Evolutionary conservation across 768 basidiomycete genomes (phyloP).

Genomic region (Porphyrellus cyaneotinctus): DNA sequence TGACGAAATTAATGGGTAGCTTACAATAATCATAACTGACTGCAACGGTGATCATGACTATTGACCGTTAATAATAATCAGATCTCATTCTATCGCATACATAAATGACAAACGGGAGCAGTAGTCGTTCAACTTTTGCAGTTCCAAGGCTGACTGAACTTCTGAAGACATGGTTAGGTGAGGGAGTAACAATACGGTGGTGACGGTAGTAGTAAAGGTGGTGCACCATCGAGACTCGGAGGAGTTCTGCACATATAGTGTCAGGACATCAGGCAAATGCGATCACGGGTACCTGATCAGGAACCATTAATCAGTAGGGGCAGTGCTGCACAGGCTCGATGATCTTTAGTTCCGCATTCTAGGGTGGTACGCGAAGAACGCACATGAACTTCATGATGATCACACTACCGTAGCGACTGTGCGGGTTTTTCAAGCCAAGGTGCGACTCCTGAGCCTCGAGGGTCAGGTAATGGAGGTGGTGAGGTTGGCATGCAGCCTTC

Average conservation of each 20-base stretch:
- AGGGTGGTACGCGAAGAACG: no score
- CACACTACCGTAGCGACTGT: no score
- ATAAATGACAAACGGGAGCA: neutral
- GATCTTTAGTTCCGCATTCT: no score
- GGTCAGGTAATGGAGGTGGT: no score
- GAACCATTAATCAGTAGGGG: no score
- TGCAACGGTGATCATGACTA: neutral
- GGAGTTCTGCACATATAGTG: neutral
- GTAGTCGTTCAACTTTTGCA: neutral
- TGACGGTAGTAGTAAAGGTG: neutral
- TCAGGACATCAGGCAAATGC: no score
- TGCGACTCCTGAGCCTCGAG: no score
- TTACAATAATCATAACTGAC: conserved; percentile 2
- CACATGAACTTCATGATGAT: no score
- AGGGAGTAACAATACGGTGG: neutral
- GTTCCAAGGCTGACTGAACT: neutral
- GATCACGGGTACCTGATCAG: neutral
- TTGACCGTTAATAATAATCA: neutral
- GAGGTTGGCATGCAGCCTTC: no score
- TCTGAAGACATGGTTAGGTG: neutral
- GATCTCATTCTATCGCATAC: neutral
- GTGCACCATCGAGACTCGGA: neutral
- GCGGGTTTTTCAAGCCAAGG: no score
- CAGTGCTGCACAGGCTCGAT: no score
- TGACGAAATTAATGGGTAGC: neutral